Conservation (phyloP, 768 basidiomycete genomes). For the Candolleomyces eurysporus region DNA sequence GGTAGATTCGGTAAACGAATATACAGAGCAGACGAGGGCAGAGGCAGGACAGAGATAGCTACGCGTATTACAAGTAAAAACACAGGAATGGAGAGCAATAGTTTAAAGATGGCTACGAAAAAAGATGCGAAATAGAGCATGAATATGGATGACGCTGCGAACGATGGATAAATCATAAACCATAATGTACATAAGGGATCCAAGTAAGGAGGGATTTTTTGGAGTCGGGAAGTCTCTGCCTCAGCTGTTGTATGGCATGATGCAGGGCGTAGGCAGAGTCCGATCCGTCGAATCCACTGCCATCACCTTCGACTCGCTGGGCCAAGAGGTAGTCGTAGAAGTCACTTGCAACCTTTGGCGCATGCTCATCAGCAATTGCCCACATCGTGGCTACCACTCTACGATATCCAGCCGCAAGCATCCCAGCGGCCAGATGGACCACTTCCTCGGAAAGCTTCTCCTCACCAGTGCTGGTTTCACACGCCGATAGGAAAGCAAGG, state of each 20-base stretch:
- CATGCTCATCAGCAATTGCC: conserved; percentile 31
- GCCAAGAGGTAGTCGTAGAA: conserved; percentile 20
- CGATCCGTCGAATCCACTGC: background rate
- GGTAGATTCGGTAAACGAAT: too few species aligned
- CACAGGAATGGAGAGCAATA: too few species aligned
- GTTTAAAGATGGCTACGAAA: too few species aligned
- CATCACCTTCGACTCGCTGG: too few species aligned
- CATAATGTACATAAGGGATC: conserved; percentile 17
- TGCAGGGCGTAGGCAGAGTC: conserved; percentile 18
- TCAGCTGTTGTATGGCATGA: conserved; percentile 12
- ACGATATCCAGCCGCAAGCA: too few species aligned
- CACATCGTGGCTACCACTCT: conserved; percentile 34
- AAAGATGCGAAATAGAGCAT: too few species aligned
- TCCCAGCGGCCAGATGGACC: too few species aligned
- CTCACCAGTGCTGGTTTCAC: conserved; percentile 7
- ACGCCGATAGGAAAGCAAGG: conserved; percentile 40
- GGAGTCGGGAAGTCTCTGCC: conserved; percentile 5
- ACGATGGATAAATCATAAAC: background rate
- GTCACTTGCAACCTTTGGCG: conserved; percentile 22
- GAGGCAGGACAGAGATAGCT: too few species aligned
- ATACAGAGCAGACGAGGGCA: too few species aligned
- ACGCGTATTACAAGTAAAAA: too few species aligned
- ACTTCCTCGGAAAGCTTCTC: too few species aligned
- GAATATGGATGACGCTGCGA: too few species aligned
- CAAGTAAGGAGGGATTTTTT: background rate